These are phyloP conservation scores for Nemophila menziesii DNA, from an alignment of 257 asterid genomes.

Conservation along the genomic window DNA sequence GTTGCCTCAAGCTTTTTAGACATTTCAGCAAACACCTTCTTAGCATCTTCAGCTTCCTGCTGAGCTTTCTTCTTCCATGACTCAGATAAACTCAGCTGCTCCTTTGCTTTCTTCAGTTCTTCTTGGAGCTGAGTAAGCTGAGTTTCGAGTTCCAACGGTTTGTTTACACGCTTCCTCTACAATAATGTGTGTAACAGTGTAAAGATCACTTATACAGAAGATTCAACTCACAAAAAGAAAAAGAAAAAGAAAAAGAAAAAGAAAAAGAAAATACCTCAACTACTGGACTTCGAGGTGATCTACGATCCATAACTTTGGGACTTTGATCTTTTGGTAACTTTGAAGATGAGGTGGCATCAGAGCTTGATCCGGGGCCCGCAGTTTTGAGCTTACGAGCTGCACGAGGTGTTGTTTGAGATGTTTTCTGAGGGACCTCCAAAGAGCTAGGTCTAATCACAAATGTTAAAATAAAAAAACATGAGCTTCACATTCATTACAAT, in stretches of 20 bases:
- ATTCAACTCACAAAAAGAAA: background rate
- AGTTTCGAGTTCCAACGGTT: constrained; percentile 47
- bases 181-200: background rate
- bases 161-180: constrained; percentile 51
- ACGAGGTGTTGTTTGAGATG: constrained; percentile 36
- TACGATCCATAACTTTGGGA: constrained; percentile 49
- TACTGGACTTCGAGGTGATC: constrained; percentile 66
- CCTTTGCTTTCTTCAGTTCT: constrained; percentile 62
- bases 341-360: constrained; percentile 44
- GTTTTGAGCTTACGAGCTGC: constrained; percentile 44
- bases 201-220: background rate
- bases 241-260: background rate
- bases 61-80: constrained; percentile 55
- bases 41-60: constrained; percentile 66
- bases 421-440: constrained; percentile 45
- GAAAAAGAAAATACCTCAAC: constrained; percentile 43
- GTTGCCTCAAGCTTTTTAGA: constrained; percentile 54
- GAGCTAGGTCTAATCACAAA: constrained; percentile 34
- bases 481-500: background rate
- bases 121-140: constrained; percentile 62
- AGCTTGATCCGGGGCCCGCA: constrained; percentile 24
- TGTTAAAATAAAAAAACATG: background rate
- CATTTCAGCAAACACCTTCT: constrained; percentile 41
- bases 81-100: constrained; percentile 58
- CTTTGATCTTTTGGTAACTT: constrained; percentile 52